Evolutionary conservation across 2,329 filamentous ascomycete genomes (phyloP).

Genomic region (Calycina herbarum): DNA sequence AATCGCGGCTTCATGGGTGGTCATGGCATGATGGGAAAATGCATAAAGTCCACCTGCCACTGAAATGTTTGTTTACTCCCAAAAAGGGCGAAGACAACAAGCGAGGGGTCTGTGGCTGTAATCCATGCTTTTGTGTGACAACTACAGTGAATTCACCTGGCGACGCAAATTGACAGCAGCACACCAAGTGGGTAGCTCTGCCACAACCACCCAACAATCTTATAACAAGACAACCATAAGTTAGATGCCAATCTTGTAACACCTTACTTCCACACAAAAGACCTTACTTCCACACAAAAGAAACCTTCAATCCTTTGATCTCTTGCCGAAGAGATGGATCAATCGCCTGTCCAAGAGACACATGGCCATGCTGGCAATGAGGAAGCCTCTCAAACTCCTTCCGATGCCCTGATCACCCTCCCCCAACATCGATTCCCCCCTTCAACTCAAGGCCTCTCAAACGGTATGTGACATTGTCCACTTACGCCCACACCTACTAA

Average conservation of each 20-base stretch:
- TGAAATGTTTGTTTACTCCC: too few relatives aligned
- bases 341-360: not conserved
- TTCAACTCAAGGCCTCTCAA: not conserved
- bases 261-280: not conserved
- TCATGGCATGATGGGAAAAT: too few relatives aligned
- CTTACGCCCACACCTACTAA: not conserved
- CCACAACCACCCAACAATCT: too few relatives aligned
- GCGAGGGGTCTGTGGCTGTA: not conserved
- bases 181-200: too few relatives aligned
- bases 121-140: not conserved
- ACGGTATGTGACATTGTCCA: not conserved
- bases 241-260: not conserved
- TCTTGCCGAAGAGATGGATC: not conserved
- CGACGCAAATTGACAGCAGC: not conserved
- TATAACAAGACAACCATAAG: too few relatives aligned
- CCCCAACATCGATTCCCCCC: not conserved
- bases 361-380: too few relatives aligned
- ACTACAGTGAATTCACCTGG: not conserved
- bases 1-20: too few relatives aligned
- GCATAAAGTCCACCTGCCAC: too few relatives aligned
- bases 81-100: not conserved
- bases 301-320: not conserved
- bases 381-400: not conserved
- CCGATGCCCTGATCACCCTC: not conserved
- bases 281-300: not conserved